Percentiles rank a stretch among this genome's conserved stretches.
Conservation (phyloP, 345 rosid genomes). For the Psidium friedrichsthalianum region DNA sequence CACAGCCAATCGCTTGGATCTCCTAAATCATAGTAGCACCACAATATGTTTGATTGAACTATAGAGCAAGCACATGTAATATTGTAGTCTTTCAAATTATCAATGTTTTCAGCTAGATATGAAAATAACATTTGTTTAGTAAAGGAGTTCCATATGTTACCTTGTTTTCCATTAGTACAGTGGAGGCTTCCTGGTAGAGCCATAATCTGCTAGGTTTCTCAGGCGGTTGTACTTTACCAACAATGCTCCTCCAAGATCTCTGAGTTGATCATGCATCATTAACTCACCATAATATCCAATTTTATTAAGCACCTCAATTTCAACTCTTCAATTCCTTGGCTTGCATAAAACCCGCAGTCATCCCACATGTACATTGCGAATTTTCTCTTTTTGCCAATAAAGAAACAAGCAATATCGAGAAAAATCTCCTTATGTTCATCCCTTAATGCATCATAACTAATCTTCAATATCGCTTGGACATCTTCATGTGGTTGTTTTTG, state of each 20-base stretch:
- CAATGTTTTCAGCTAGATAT: no score
- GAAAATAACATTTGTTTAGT: no score
- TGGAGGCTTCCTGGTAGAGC: background rate
- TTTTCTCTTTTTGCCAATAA: no score
- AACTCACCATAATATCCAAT: background rate
- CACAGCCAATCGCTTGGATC: no score
- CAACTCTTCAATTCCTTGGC: background rate
- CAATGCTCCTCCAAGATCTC: background rate
- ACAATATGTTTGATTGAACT: no score
- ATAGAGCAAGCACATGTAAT: no score
- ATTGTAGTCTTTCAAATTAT: no score
- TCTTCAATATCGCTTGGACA: background rate
- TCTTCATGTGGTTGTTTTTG: accelerated
- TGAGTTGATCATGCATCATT: background rate
- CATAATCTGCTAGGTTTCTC: background rate
- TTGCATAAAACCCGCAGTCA: background rate
- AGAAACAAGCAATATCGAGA: background rate
- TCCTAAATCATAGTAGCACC: no score
- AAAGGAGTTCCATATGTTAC: background rate
- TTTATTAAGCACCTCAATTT: background rate
- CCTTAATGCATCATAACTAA: background rate
- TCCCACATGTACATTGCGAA: background rate
- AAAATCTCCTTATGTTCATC: background rate
- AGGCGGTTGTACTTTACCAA: background rate
- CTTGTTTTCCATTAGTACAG: background rate